phyloP scores from a whole-genome alignment of 208 protist species.

The Wallacemonas sp. region DNA sequence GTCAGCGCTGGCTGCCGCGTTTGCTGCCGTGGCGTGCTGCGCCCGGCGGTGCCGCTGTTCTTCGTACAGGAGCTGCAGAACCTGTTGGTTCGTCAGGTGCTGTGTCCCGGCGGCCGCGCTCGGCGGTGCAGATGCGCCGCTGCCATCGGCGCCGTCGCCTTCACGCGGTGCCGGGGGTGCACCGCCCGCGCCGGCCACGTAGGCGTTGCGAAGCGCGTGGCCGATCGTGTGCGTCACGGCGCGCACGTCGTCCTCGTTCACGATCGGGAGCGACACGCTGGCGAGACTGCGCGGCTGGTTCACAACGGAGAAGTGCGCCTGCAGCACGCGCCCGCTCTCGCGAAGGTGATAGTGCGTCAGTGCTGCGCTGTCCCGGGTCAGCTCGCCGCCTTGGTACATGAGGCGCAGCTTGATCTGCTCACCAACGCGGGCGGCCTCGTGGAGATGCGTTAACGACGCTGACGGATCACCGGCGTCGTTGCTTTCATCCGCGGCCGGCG shows the following conservation, averaged over 20 bases:
- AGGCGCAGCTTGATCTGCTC: conserved; percentile 13
- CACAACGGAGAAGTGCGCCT: background rate
- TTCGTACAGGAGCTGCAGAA: background rate
- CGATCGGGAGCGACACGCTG: too few relatives aligned
- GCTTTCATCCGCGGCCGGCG: too few relatives aligned
- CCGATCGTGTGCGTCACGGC: too few relatives aligned
- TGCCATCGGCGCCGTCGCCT: background rate
- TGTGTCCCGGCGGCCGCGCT: background rate
- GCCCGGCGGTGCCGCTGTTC: background rate
- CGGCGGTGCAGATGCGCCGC: background rate
- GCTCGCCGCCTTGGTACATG: conserved; percentile 26
- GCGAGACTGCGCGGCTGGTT: too few relatives aligned
- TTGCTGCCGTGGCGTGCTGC: too few relatives aligned
- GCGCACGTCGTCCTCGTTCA: too few relatives aligned
- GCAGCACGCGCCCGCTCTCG: conserved; percentile 10
- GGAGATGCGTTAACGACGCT: too few relatives aligned
- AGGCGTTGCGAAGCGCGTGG: too few relatives aligned
- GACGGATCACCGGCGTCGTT: too few relatives aligned
- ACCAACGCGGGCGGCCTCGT: background rate
- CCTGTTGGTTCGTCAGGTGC: background rate
- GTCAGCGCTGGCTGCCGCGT: too few relatives aligned
- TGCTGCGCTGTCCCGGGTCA: background rate
- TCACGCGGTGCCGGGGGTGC: too few relatives aligned
- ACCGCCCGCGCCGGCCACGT: too few relatives aligned
- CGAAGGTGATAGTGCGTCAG: background rate